Percentiles rank a stretch among this genome's conserved stretches.
Conservation (phyloP, 2,329 filamentous ascomycete species). For the Trichoderma sp. region DNA sequence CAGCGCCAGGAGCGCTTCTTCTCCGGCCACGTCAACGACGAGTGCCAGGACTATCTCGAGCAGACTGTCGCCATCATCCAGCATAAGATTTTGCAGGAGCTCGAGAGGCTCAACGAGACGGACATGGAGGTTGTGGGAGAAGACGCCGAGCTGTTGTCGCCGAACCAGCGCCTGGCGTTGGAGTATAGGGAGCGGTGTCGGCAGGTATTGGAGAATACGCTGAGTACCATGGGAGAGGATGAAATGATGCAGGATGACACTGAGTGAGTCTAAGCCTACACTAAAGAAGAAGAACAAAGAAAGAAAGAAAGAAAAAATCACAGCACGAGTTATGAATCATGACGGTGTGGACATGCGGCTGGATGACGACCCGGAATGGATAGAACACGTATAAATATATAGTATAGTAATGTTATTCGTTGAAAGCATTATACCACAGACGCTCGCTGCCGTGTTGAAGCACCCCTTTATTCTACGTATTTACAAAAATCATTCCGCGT, state of each 20-base stretch:
- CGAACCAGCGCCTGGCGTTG: slow-evolving; percentile 50
- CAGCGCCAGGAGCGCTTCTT: slow-evolving; percentile 34
- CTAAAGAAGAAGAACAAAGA: not conserved
- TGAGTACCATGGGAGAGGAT: slow-evolving; percentile 42
- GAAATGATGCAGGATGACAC: slow-evolving; percentile 28
- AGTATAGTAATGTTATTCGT: slow-evolving; percentile 13
- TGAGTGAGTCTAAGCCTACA: not conserved
- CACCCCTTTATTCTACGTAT: not conserved
- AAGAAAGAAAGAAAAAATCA: not conserved
- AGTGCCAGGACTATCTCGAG: slow-evolving; percentile 34
- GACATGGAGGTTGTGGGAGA: slow-evolving; percentile 47
- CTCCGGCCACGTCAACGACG: slow-evolving; percentile 33
- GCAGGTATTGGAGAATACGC: slow-evolving; percentile 48
- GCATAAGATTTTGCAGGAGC: slow-evolving; percentile 44
- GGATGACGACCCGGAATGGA: not conserved
- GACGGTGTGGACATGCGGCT: not conserved
- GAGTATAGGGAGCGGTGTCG: slow-evolving; percentile 53
- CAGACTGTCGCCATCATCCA: slow-evolving; percentile 45
- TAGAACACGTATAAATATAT: slow-evolving; percentile 3
- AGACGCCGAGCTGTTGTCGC: slow-evolving; percentile 40
- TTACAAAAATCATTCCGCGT: not conserved
- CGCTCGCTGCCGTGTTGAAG: not conserved
- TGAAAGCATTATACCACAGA: not conserved
- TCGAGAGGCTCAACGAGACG: slow-evolving; percentile 49
- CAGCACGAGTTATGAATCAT: not conserved